Percentiles rank a stretch among this genome's conserved stretches.
These are phyloP conservation scores for Mycena olivaceomarginata DNA, from an alignment of 768 basidiomycete species.

Conservation along the genomic window DNA sequence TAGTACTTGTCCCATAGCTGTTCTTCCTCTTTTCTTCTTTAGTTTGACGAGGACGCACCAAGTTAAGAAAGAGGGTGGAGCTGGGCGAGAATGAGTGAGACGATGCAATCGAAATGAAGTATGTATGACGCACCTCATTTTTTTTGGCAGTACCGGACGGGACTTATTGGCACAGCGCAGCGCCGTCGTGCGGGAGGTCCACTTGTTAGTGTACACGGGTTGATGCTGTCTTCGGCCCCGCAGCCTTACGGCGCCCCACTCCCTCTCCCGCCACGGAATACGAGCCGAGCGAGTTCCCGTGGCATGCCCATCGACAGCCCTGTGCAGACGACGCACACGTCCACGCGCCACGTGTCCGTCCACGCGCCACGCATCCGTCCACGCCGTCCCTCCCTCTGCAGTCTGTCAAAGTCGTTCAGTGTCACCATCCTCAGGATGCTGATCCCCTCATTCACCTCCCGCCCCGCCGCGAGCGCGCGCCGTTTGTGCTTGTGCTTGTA, in stretches of 20 bases:
- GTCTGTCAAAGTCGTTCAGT: constrained; percentile 79
- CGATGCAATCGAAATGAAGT: no score
- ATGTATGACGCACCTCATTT: no score
- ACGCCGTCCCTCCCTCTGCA: constrained; percentile 76
- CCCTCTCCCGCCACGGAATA: constrained; percentile 70
- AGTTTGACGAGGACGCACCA: no score
- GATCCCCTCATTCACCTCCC: constrained; percentile 71
- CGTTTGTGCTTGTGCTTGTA: constrained; percentile 32
- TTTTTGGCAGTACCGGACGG: no score
- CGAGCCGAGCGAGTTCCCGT: constrained; percentile 66
- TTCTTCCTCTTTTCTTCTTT: no score
- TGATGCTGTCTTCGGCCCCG: constrained; percentile 76
- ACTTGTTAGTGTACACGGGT: no score
- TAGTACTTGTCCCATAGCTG: no score
- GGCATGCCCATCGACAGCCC: constrained; percentile 88
- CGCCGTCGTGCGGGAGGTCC: no score
- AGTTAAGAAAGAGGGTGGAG: no score
- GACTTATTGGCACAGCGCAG: no score
- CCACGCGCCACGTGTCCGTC: no score
- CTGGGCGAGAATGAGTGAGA: no score
- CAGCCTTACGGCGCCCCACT: constrained; percentile 75
- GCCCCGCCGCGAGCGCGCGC: constrained; percentile 48
- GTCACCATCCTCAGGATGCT: constrained; percentile 89
- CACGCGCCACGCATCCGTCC: constrained; percentile 87
- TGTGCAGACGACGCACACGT: constrained; percentile 88